These are phyloP conservation scores for Clonostachys sp. DNA, from an alignment of 2,329 filamentous ascomycete genomes.

Conservation along the genomic window DNA sequence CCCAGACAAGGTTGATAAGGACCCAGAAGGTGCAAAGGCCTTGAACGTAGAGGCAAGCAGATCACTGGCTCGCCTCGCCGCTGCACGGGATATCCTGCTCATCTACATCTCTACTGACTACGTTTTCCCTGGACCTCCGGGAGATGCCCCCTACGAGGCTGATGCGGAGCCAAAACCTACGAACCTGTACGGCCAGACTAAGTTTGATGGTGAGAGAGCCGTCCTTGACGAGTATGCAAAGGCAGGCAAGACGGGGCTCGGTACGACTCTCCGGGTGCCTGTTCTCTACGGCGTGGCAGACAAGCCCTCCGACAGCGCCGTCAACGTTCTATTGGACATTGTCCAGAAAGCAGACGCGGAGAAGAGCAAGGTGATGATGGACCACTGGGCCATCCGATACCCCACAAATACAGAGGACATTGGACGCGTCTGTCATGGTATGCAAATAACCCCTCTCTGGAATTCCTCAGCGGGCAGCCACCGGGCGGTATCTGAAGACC, in stretches of 20 bases:
- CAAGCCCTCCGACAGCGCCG: constrained; percentile 68
- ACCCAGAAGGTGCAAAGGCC: constrained; percentile 69
- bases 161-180: constrained; percentile 62
- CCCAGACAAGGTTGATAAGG: constrained; percentile 77
- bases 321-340: constrained; percentile 75
- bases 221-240: constrained; percentile 57
- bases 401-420: constrained; percentile 89
- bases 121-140: constrained; percentile 67
- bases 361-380: constrained; percentile 65
- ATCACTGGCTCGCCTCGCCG: constrained; percentile 62
- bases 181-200: constrained; percentile 68
- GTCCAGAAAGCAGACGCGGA: constrained; percentile 70
- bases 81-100: constrained; percentile 54
- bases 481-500: not conserved
- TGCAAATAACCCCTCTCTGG: constrained; percentile 12
- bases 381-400: constrained; percentile 80
- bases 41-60: constrained; percentile 72
- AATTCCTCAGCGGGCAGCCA: not conserved
- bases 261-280: constrained; percentile 73
- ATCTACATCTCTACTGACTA: constrained; percentile 84
- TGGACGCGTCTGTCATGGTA: constrained; percentile 68
- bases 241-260: constrained; percentile 45
- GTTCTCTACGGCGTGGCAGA: constrained; percentile 79
- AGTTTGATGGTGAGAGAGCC: constrained; percentile 56
- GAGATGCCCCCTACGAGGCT: constrained; percentile 79